Conservation (phyloP, 805 yeast species). For the Yarrowia yakushimensis region DNA sequence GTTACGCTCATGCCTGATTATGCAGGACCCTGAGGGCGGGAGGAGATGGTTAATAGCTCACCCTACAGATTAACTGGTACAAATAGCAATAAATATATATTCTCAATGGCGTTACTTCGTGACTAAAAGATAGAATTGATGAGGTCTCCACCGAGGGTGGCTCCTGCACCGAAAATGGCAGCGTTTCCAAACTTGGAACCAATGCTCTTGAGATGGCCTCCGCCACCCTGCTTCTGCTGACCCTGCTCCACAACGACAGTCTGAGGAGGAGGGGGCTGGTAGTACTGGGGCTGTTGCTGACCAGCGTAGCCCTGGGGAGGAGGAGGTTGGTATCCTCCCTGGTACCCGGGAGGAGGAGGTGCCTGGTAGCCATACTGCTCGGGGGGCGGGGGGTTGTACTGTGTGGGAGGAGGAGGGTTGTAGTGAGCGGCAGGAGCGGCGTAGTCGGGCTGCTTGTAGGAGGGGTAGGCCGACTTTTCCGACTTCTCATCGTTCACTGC, state of each 20-base stretch:
- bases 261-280: conserved; percentile 33
- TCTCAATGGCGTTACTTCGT: background rate
- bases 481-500: conserved; percentile 9
- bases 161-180: conserved; percentile 96
- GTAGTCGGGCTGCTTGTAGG: conserved; percentile 24
- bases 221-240: conserved; percentile 28
- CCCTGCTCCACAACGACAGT: conserved; percentile 29
- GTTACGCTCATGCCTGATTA: background rate
- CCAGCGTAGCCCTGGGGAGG: conserved; percentile 43
- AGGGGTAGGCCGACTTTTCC: conserved; percentile 9
- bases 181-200: conserved; percentile 86
- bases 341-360: conserved; percentile 27
- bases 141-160: conserved; percentile 80
- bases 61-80: no score
- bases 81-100: conserved; percentile 11
- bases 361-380: conserved; percentile 25
- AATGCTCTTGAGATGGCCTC: conserved; percentile 46
- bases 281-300: conserved; percentile 39
- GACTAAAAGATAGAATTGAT: conserved; percentile 42
- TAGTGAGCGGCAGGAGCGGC: conserved; percentile 25
- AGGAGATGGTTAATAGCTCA: background rate
- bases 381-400: conserved; percentile 30
- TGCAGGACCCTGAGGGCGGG: background rate
- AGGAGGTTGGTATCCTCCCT: conserved; percentile 27
- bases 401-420: conserved; percentile 27